phyloP scores from a whole-genome alignment of 805 yeast genomes.

The Yarrowia sp. region DNA sequence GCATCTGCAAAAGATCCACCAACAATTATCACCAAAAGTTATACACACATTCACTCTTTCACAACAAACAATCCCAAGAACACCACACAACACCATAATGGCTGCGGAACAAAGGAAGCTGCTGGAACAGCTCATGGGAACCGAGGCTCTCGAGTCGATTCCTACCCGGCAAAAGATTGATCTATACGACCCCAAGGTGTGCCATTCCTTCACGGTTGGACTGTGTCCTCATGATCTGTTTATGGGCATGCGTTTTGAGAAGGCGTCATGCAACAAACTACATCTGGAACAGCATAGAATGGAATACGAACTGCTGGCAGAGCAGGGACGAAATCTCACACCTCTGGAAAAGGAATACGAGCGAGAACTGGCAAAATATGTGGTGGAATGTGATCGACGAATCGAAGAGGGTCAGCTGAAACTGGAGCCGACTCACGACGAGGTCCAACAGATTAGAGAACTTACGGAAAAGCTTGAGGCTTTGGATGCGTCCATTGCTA shows the following conservation, averaged over 20 bases:
- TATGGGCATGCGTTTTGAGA: constrained; percentile 73
- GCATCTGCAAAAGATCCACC: constrained; percentile 16
- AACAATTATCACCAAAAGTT: neutral
- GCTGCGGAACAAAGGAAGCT: constrained; percentile 70
- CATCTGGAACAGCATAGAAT: constrained; percentile 73
- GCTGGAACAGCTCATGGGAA: constrained; percentile 79
- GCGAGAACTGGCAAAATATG: constrained; percentile 49
- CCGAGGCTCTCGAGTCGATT: constrained; percentile 35
- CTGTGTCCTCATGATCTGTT: constrained; percentile 83
- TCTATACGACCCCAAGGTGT: constrained; percentile 57
- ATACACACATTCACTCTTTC: neutral
- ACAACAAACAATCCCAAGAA: neutral
- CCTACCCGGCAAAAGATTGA: constrained; percentile 39
- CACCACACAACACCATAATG: neutral
- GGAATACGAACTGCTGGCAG: constrained; percentile 49
- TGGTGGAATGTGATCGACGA: constrained; percentile 64
- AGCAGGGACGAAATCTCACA: constrained; percentile 43
- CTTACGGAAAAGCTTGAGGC: constrained; percentile 34
- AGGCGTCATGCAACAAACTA: constrained; percentile 73
- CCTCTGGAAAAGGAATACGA: constrained; percentile 48
- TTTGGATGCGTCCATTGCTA: constrained; percentile 59
- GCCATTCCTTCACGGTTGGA: constrained; percentile 81
- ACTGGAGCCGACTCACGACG: constrained; percentile 72
- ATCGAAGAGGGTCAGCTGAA: constrained; percentile 60
- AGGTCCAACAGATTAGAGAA: constrained; percentile 46